A percentile compares a stretch with the other conserved stretches of the same genome.
Conservation (phyloP, 192 early-diverging fungal genomes). For the Borealophlyctis nickersoniae region DNA sequence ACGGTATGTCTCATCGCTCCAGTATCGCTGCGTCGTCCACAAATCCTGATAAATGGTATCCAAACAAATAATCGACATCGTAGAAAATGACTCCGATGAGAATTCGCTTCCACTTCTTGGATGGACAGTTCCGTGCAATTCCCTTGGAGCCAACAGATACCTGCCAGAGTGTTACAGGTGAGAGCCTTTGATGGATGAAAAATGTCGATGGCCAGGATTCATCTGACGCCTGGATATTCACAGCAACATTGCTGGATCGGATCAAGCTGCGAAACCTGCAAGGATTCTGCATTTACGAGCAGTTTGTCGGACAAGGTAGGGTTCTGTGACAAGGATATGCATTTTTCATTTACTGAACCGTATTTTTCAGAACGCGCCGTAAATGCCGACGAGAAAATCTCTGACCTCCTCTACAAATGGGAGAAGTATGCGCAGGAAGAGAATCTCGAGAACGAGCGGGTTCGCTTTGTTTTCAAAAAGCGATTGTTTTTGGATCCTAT, state of each 20-base stretch:
- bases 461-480: conserved; percentile 43
- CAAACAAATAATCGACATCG: conserved; percentile 5
- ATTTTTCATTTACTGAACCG: not conserved
- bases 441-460: conserved; percentile 7
- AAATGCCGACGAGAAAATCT: conserved; percentile 36
- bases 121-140: conserved; percentile 40
- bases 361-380: conserved; percentile 30
- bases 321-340: no score
- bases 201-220: not conserved
- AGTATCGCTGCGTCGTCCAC: no score
- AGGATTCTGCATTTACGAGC: conserved; percentile 46
- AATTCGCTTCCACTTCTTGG: conserved; percentile 39
- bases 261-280: conserved; percentile 28
- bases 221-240: not conserved
- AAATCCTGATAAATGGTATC: no score
- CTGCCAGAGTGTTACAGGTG: conserved; percentile 30
- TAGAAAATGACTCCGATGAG: conserved; percentile 41
- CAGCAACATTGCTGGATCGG: conserved; percentile 36
- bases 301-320: conserved; percentile 26
- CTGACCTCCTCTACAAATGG: conserved; percentile 39
- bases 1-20: conserved; percentile 23
- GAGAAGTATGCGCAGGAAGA: conserved; percentile 25
- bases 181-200: conserved; percentile 11
- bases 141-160: conserved; percentile 41
- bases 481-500: conserved; percentile 31